Conservation (phyloP, 2,329 filamentous ascomycete genomes). For the Thermothelomyces thermophilus region DNA sequence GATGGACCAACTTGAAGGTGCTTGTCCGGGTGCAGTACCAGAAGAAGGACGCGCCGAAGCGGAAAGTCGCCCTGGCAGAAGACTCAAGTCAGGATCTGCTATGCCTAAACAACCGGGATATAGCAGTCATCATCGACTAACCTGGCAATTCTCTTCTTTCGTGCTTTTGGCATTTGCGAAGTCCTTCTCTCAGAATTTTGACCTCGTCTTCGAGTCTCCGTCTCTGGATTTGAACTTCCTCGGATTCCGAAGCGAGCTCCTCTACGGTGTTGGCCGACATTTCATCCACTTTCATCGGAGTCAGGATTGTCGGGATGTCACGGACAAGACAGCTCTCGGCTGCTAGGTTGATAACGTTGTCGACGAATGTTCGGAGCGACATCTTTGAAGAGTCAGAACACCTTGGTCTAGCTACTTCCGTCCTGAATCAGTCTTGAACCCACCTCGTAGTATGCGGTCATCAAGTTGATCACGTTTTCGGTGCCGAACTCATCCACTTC, state of each 20-base stretch:
- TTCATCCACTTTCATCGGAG: constrained; percentile 30
- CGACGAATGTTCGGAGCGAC: constrained; percentile 38
- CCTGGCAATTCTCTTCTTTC: neutral
- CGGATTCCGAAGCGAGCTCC: constrained; percentile 30
- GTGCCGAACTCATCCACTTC: constrained; percentile 30
- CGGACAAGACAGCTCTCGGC: constrained; percentile 43
- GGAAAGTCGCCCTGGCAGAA: neutral
- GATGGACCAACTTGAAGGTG: neutral
- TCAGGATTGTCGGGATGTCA: constrained; percentile 37
- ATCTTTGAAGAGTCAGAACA: constrained; percentile 27
- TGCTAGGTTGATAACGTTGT: constrained; percentile 43
- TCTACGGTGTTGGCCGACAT: constrained; percentile 30
- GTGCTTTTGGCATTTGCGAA: constrained; percentile 21
- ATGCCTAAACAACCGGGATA: neutral
- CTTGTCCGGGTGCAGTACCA: neutral
- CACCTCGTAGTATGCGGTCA: constrained; percentile 11
- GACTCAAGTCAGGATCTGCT: neutral
- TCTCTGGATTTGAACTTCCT: constrained; percentile 20
- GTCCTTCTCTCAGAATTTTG: constrained; percentile 17
- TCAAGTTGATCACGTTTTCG: constrained; percentile 34
- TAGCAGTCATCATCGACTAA: too few relatives aligned
- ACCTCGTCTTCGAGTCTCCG: constrained; percentile 13
- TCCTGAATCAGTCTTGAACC: neutral
- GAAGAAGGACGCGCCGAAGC: neutral
- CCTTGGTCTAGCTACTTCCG: too few relatives aligned